These are phyloP conservation scores for Penicillium malachiteum DNA, from an alignment of 495 filamentous ascomycete genomes.

Conservation along the genomic window DNA sequence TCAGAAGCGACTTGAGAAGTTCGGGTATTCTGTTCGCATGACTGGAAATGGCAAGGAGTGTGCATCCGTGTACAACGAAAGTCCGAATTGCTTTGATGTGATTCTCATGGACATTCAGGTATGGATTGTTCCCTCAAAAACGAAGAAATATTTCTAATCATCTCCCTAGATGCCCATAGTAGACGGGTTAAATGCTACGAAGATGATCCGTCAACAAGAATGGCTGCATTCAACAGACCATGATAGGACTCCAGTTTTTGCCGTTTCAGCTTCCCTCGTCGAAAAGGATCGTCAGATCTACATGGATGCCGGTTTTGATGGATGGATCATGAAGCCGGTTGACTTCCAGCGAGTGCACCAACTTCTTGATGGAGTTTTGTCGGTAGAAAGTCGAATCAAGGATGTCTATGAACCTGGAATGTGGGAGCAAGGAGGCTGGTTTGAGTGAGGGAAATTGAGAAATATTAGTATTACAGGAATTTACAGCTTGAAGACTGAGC, in stretches of 20 bases:
- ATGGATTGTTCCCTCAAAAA: constrained; percentile 14
- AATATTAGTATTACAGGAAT: too few species aligned
- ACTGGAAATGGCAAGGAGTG: constrained; percentile 86
- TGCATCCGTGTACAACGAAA: constrained; percentile 60
- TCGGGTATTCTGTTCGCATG: constrained; percentile 67
- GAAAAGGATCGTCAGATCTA: constrained; percentile 68
- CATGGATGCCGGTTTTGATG: constrained; percentile 76
- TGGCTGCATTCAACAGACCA: constrained; percentile 39
- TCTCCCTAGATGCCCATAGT: constrained; percentile 80
- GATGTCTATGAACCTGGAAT: constrained; percentile 59
- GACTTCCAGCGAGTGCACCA: constrained; percentile 66
- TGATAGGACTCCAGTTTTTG: constrained; percentile 69
- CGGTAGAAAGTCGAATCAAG: constrained; percentile 42
- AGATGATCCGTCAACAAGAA: constrained; percentile 77
- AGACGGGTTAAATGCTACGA: constrained; percentile 74
- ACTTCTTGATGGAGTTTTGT: constrained; percentile 59
- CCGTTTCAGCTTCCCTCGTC: constrained; percentile 78
- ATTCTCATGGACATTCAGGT: constrained; percentile 97
- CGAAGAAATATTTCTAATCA: not conserved
- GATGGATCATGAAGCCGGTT: constrained; percentile 83
- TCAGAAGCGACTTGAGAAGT: constrained; percentile 73
- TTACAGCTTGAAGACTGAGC: too few species aligned
- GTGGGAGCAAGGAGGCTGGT: constrained; percentile 78
- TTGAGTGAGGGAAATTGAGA: constrained; percentile 26
- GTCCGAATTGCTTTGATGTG: constrained; percentile 62